Evolutionary conservation across 2,329 filamentous ascomycete species (phyloP), one percentile per base, ranked within the genome.

Genomic region (Corinectria fuckeliana): DNA sequence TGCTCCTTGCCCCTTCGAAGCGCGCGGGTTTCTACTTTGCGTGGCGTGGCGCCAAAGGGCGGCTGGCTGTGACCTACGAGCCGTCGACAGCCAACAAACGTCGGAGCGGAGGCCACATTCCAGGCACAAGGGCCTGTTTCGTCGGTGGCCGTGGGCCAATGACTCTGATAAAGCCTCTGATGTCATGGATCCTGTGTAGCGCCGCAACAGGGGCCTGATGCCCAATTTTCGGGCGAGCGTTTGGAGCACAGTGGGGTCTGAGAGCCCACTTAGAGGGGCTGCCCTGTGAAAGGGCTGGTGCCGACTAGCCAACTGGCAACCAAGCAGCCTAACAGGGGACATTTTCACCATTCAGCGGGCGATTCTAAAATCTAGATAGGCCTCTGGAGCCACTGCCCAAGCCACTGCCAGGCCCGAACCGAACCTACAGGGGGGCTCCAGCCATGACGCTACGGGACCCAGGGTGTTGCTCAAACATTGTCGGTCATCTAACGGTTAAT

Each of bases 91-190:
- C 65, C 65, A 68, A 68, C 58, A 48, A 62, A 65, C 50, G 38
- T 39, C 23, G 42, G 41, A 50, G 49, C 36, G 32, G 21, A 34
- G 50, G 36, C 34, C 45, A 42, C 36, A 62, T 61, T 59, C 61
- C 52, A 62, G 50, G 55, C 50, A 58, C 63, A 66, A 56, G 66
- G 60, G 64, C 44, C 18, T 62, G 66, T 69, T 68, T 69, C 65
- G 65, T 26, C 38, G 50, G 36, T 7, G 28, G 16, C 21, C 21
- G 50, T 49, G 58, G n/a, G 60, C 72, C 71, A 74, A 71, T 71
- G 32, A 36, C 18, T 36, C n/a, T 8, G 32, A 18, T 7, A 52
- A 69, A 74, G 74, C 73, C 74, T 68, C 73, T 75, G 73, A 75
- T 75, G 74, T 75, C 73, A 75, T 73, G 49, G 59, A 54, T 56